Evolutionary conservation across 2,329 filamentous ascomycete species (phyloP), one percentile per base, ranked within the genome.

Genomic region (Annulohypoxylon truncatum): DNA sequence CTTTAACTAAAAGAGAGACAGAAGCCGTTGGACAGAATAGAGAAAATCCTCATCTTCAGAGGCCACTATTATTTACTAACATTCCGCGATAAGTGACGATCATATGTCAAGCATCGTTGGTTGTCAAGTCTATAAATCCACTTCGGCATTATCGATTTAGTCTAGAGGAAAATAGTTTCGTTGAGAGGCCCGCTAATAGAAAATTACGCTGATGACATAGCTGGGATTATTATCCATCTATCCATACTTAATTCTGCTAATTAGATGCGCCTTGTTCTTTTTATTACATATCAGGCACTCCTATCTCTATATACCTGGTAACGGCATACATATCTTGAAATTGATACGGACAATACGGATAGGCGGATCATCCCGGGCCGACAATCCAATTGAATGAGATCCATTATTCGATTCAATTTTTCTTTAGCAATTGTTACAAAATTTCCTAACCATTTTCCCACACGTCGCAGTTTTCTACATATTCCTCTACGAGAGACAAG

Each of bases 21-120:
- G 31, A 33, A 20, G 24, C 28, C 42, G 20, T 46, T n/a, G 24
- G 35, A 59, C 35, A 55, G 47, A 31, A 66, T 46, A 42, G 29
- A 33, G 59, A 63, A 46, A 56, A 60, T 62, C 51, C n/a, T 62
- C 61, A 62, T 62, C 54, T 47, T 59, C 38, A 59, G 31, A 56
- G 46, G 52, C 48, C 48, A 42, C 47, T 18, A 50, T 50, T 62
- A 50, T 40, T 56, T 46, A 28, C 54, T 28, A 26, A 7, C 26
- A 29, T 57, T 51, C 47, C 53, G 54, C 35, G 31, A 15, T 50
- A 40, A 53, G 48, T 56, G 64, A 61, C 60, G 64, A 64, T 56
- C 64, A 48, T 31, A 33, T 54, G 48, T 54, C 15, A 52, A 56
- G 60, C 29, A 20, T 35, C 7, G 38, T 20, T 20, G 38, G 35